These are phyloP conservation scores for Metarhizium robertsii DNA, from an alignment of 2,329 filamentous ascomycete genomes.

Conservation along the genomic window DNA sequence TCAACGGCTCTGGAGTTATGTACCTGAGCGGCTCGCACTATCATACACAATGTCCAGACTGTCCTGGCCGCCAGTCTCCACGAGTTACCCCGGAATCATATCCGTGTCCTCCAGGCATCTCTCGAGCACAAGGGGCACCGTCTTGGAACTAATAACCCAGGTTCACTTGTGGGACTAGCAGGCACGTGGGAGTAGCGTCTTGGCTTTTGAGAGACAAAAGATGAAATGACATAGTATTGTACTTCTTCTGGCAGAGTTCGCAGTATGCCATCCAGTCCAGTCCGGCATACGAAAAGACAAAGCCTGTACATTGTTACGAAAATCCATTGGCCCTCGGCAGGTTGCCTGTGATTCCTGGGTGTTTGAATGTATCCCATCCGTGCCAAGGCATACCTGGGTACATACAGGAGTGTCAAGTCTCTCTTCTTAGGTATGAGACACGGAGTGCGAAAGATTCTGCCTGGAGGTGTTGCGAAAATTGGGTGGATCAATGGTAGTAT, in stretches of 20 bases:
- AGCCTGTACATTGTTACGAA: no score
- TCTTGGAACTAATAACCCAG: background rate
- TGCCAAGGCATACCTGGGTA: background rate
- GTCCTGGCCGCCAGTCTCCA: background rate
- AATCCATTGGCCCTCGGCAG: no score
- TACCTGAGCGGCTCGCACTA: no score
- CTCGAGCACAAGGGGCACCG: background rate
- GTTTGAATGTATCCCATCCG: background rate
- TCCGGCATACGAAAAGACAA: background rate
- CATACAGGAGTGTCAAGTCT: no score
- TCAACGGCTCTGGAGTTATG: no score
- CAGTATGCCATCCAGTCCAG: background rate
- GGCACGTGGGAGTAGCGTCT: conserved; percentile 8
- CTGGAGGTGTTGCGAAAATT: background rate
- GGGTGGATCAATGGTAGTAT: background rate
- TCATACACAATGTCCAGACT: no score
- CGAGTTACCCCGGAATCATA: background rate
- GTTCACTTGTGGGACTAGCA: conserved; percentile 3
- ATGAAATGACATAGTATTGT: background rate
- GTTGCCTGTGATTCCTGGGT: no score
- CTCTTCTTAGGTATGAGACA: background rate
- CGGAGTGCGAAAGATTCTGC: background rate
- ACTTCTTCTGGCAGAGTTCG: background rate
- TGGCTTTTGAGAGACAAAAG: conserved; percentile 2
- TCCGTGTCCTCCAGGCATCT: background rate